phyloP scores from a whole-genome alignment of 176 grass and related monocot genomes.

The Coix lacrymajobi region DNA sequence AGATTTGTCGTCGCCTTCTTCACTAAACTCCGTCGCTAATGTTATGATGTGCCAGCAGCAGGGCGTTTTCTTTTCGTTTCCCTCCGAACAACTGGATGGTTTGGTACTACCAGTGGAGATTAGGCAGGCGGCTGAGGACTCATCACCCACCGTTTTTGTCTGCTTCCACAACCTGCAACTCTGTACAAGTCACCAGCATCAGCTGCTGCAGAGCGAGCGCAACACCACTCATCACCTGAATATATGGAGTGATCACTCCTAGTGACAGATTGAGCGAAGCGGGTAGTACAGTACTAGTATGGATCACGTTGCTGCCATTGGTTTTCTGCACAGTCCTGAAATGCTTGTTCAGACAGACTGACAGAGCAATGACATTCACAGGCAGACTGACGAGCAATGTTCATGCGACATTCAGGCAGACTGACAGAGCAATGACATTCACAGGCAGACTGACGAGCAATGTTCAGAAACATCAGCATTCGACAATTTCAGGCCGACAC shows the following conservation, averaged over 20 bases:
- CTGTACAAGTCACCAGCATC: background rate
- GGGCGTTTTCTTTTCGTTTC: no score
- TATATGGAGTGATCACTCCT: no score
- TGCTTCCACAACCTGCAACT: background rate
- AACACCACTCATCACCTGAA: background rate
- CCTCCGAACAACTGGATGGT: background rate
- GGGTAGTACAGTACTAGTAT: no score
- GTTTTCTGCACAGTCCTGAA: background rate
- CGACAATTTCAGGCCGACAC: background rate
- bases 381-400: background rate
- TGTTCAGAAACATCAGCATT: background rate
- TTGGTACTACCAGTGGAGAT: background rate
- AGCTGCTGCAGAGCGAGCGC: background rate
- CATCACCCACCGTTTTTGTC: constrained; percentile 28
- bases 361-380: background rate
- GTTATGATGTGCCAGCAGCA: no score
- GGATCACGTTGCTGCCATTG: background rate
- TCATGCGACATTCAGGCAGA: background rate
- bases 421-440: background rate
- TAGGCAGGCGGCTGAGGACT: constrained; percentile 1
- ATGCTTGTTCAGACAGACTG: background rate
- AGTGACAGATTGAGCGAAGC: background rate
- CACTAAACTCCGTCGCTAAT: no score
- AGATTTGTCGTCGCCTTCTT: background rate
- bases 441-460: background rate